Conservation (phyloP, 495 filamentous ascomycete species). For the Trichoderma orchidacearum region DNA sequence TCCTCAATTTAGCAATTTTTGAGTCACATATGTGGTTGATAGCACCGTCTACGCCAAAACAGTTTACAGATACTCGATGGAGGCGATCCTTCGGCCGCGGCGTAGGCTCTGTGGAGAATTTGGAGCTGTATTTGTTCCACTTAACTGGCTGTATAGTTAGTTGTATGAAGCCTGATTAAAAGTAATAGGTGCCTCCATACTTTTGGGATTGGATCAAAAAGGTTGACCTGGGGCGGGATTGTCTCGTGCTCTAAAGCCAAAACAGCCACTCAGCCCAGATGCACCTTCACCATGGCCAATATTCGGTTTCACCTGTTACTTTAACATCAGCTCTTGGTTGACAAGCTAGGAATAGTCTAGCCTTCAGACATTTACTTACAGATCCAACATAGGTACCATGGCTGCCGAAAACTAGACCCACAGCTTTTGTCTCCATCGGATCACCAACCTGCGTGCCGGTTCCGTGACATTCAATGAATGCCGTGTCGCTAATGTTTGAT, state of each 20-base stretch:
- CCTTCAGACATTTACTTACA: not conserved
- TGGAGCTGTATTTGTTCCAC: constrained; percentile 8
- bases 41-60: constrained; percentile 35
- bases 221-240: constrained; percentile 21
- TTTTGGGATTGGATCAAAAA: constrained; percentile 14
- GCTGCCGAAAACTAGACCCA: constrained; percentile 17
- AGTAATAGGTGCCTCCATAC: constrained; percentile 2
- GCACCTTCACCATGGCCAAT: constrained; percentile 37
- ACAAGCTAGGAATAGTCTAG: not conserved
- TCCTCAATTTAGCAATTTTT: not conserved
- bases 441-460: constrained; percentile 24
- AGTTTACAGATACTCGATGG: constrained; percentile 25
- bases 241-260: constrained; percentile 31
- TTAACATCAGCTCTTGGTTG: too few species aligned
- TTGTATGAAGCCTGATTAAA: not conserved
- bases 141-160: constrained; percentile 5
- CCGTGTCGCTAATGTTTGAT: constrained; percentile 20
- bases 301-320: constrained; percentile 36
- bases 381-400: constrained; percentile 31
- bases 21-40: constrained; percentile 27
- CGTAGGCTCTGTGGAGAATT: constrained; percentile 9
- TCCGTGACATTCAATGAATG: constrained; percentile 21
- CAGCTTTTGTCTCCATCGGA: constrained; percentile 20
- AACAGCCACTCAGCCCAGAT: constrained; percentile 25
- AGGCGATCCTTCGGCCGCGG: constrained; percentile 12